These are phyloP conservation scores for Thyridium curvatum DNA, from an alignment of 2,329 filamentous ascomycete genomes.

Conservation along the genomic window DNA sequence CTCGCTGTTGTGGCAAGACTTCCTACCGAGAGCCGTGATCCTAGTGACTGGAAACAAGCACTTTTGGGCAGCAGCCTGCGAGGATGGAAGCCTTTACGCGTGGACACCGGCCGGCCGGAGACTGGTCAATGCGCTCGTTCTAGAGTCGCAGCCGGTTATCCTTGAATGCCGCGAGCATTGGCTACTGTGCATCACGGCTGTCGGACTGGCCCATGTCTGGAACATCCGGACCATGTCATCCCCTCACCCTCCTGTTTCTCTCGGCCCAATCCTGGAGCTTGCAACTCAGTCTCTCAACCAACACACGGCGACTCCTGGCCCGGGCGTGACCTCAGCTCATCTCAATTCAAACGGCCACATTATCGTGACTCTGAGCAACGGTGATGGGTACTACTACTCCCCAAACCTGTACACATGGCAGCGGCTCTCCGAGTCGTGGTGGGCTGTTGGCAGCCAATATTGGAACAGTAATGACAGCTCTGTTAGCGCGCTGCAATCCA, in stretches of 20 bases:
- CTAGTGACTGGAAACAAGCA: constrained; percentile 83
- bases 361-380: constrained; percentile 86
- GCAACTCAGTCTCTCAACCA: constrained; percentile 73
- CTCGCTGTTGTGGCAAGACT: constrained; percentile 86
- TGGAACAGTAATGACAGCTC: constrained; percentile 97
- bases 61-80: constrained; percentile 89
- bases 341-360: constrained; percentile 84
- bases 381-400: constrained; percentile 89
- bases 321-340: constrained; percentile 83
- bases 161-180: constrained; percentile 85
- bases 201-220: constrained; percentile 90
- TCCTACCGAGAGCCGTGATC: constrained; percentile 78
- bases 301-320: constrained; percentile 68
- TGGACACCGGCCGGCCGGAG: constrained; percentile 92
- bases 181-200: constrained; percentile 83
- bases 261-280: constrained; percentile 83
- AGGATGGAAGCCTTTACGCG: constrained; percentile 82
- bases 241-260: constrained; percentile 82
- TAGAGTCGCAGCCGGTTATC: constrained; percentile 92
- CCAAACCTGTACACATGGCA: constrained; percentile 87
- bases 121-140: constrained; percentile 73
- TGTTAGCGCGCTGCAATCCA: constrained; percentile 71
- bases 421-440: constrained; percentile 93
- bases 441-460: constrained; percentile 95
- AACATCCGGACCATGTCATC: constrained; percentile 78